Percentiles rank a stretch among this genome's conserved stretches.
Conservation (phyloP, 2,329 filamentous ascomycete genomes). For the Tothia fuscella region DNA sequence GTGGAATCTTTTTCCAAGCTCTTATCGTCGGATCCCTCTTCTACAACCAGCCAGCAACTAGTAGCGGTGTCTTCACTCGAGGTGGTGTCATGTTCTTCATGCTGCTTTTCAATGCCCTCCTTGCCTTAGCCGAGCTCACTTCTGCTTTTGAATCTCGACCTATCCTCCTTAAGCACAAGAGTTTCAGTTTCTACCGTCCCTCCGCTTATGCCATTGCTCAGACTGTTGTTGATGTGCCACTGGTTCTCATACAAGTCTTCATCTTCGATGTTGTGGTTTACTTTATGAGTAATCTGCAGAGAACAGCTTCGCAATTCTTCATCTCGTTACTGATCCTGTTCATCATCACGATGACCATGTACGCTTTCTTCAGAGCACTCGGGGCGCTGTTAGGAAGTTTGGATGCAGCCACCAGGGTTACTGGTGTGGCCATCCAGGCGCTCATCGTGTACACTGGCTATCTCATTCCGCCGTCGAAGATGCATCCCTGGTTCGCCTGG, state of each 20-base stretch:
- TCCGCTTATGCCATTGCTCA: conserved; percentile 36
- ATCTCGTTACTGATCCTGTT: conserved; percentile 35
- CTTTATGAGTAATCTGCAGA: conserved; percentile 36
- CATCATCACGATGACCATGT: conserved; percentile 31
- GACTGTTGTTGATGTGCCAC: conserved; percentile 31
- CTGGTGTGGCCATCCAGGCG: conserved; percentile 19
- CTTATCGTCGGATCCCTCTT: conserved; percentile 36
- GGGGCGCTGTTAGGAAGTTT: conserved; percentile 17
- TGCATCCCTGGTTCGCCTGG: conserved; percentile 16
- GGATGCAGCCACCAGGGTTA: conserved; percentile 21
- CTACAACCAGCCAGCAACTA: conserved; percentile 40
- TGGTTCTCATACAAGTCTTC: conserved; percentile 30
- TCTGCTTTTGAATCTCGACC: conserved; percentile 50
- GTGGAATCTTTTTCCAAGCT: conserved; percentile 30
- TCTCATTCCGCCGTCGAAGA: conserved; percentile 20
- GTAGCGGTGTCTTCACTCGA: conserved; percentile 44
- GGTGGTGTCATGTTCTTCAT: conserved; percentile 52
- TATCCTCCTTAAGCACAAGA: conserved; percentile 54
- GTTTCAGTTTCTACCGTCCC: conserved; percentile 59
- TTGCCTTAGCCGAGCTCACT: conserved; percentile 49
- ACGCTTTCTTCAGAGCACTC: conserved; percentile 33
- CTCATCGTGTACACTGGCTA: conserved; percentile 24
- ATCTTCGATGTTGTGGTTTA: conserved; percentile 40
- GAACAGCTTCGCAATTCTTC: conserved; percentile 36
- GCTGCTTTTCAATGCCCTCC: conserved; percentile 49